These are phyloP conservation scores for Venturiaceae sp. DNA, from an alignment of 2,329 filamentous ascomycete species.

Conservation along the genomic window DNA sequence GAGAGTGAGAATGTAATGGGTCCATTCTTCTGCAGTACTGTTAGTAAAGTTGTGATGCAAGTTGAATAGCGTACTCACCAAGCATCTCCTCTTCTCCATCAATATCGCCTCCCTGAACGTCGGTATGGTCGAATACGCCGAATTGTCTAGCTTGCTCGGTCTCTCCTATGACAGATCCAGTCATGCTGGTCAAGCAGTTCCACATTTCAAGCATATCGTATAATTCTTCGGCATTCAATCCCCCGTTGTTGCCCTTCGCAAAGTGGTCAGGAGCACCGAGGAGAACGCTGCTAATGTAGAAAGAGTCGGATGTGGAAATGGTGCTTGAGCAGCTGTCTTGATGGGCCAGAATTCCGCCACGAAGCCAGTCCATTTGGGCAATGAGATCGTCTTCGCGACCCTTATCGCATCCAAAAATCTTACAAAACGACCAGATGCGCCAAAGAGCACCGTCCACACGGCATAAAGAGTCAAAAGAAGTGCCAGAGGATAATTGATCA, in stretches of 20 bases:
- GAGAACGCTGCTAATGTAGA: conserved; percentile 43
- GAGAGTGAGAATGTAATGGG: conserved; percentile 47
- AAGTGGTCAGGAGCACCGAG: conserved; percentile 49
- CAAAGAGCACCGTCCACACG: conserved; percentile 53
- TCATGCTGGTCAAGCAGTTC: conserved; percentile 48
- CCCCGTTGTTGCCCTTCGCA: conserved; percentile 44
- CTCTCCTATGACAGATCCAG: conserved; percentile 46
- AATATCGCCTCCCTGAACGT: conserved; percentile 37
- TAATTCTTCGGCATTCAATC: conserved; percentile 45
- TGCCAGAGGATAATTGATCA: conserved; percentile 40
- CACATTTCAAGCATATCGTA: conserved; percentile 58
- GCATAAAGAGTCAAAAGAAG: conserved; percentile 33
- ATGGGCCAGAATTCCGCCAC: conserved; percentile 43
- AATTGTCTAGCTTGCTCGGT: conserved; percentile 43
- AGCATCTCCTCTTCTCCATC: conserved; percentile 43
- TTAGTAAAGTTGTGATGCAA: conserved; percentile 11
- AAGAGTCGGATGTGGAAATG: conserved; percentile 37
- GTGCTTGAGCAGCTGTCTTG: conserved; percentile 34
- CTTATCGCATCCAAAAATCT: conserved; percentile 50
- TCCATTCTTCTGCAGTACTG: conserved; percentile 45
- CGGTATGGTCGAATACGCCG: conserved; percentile 44
- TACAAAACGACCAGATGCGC: conserved; percentile 58
- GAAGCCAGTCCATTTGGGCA: conserved; percentile 54
- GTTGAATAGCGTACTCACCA: conserved; percentile 28
- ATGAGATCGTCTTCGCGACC: conserved; percentile 48